A percentile compares a stretch with the other conserved stretches of the same genome.
Evolutionary conservation across 2,329 filamentous ascomycete species (phyloP).

Genomic region (Ophidiomyces ophidiicola): DNA sequence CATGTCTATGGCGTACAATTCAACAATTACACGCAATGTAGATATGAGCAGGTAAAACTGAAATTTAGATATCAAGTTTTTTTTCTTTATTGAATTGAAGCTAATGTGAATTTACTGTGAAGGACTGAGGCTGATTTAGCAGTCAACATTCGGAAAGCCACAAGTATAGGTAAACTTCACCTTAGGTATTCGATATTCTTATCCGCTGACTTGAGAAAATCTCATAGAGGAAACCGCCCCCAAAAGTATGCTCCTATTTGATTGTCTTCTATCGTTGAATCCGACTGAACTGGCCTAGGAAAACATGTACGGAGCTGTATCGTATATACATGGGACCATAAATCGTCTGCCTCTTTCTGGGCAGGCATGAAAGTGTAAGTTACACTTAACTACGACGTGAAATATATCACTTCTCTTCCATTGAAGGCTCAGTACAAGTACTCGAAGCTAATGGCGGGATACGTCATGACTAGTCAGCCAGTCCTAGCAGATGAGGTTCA

Average conservation of each 20-base stretch:
- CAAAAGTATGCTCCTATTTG: conserved; percentile 42
- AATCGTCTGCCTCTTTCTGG: conserved; percentile 91
- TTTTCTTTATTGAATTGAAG: background rate
- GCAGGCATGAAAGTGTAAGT: conserved; percentile 93
- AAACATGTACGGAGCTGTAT: conserved; percentile 98
- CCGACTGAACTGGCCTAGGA: conserved; percentile 29
- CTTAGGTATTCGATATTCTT: conserved; percentile 10
- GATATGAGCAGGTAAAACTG: conserved; percentile 49
- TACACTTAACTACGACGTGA: background rate
- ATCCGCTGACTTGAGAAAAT: background rate
- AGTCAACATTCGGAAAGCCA: conserved; percentile 57
- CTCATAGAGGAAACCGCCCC: conserved; percentile 50
- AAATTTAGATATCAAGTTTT: background rate
- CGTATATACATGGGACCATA: conserved; percentile 98
- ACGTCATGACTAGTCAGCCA: conserved; percentile 55
- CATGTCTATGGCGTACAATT: conserved; percentile 17
- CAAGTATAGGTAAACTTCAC: conserved; percentile 42
- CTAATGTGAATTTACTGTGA: conserved; percentile 10
- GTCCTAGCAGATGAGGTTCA: conserved; percentile 96
- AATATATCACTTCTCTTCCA: background rate
- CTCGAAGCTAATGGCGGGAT: background rate
- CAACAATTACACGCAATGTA: conserved; percentile 36
- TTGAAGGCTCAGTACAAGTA: background rate
- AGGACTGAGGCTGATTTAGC: conserved; percentile 51
- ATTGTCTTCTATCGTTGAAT: conserved; percentile 49